Evolutionary conservation across 2,329 filamentous ascomycete genomes (phyloP), one percentile per base, ranked within the genome.

Genomic region (Lasiodiplodia sp.): DNA sequence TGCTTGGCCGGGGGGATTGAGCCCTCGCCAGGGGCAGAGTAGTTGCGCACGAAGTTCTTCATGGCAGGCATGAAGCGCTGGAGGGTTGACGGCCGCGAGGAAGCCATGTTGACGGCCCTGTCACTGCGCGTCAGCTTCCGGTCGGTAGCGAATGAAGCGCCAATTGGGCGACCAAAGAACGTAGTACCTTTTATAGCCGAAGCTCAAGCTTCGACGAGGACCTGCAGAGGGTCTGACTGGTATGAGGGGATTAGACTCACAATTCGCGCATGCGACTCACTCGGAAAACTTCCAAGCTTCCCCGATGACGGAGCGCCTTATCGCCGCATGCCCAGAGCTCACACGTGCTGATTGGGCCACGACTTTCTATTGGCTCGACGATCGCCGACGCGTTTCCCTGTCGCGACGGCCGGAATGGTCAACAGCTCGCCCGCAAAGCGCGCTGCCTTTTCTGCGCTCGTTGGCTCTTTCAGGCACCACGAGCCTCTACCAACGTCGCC

Each of bases 1-100:
- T 91, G 88, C 84, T 98, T 99, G 69, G 91, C 88, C 18, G 87
- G 86, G 1, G 94, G 94, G 69, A 97, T 86, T 40, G 82, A 79
- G 66, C 85, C 83, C 73, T 86, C 84, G 64, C 85, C 82, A 2
- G 88, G 87, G 21, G 87, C 88, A 60, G 89, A 88, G 75, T 91
- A 91, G 71, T 77, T 76, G 69, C 87, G 85, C 34, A 79, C 73
- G 23, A 66, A 62, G 77, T 85, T 83, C 47, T 72, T 73, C 23
- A 72, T 70, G 51, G 77, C 72, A 71, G 74, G 65, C 72, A 71
- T 34, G 78, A 72, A 66, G 76, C 68, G 65, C 58, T 64, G 56
- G 49, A 69, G 28, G 40, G 51, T n/a, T 10, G 67, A 64, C n/a
- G 67, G 58, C 52, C 58, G 47, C 38, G 67, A 51, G 58, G 67